phyloP scores from a whole-genome alignment of 2,329 filamentous ascomycete species.

The Leptographium procerum region DNA sequence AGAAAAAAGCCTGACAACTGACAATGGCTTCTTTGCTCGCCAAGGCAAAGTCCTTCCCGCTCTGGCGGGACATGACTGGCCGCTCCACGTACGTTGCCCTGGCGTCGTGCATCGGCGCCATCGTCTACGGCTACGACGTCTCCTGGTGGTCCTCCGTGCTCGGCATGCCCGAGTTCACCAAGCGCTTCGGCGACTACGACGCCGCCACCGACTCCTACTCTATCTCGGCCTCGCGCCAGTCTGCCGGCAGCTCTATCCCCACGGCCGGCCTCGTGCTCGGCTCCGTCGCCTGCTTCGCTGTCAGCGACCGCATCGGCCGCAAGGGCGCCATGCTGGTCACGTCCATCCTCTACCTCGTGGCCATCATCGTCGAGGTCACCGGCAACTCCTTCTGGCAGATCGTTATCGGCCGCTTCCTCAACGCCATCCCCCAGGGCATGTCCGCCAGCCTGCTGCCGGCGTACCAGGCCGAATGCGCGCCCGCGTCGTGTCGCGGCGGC shows the following conservation, averaged over 20 bases:
- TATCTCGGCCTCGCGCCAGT: slow-evolving; percentile 3
- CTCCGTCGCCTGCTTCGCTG: neutral
- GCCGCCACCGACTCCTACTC: neutral
- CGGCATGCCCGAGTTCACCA: slow-evolving; percentile 3
- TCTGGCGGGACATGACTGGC: slow-evolving; percentile 5
- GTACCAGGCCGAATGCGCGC: slow-evolving; percentile 5
- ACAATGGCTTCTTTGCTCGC: neutral
- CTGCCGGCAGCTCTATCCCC: slow-evolving; percentile 2
- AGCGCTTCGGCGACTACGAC: slow-evolving; percentile 3
- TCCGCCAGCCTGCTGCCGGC: slow-evolving; percentile 3
- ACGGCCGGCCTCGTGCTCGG: slow-evolving; percentile 2
- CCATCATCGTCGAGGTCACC: slow-evolving; percentile 4
- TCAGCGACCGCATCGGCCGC: slow-evolving; percentile 5
- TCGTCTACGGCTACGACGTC: slow-evolving; percentile 5
- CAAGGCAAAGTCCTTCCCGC: neutral
- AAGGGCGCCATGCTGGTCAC: slow-evolving; percentile 4
- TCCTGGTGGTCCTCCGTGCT: slow-evolving; percentile 5
- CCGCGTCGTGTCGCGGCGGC: slow-evolving; percentile 1
- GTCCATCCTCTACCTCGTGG: slow-evolving; percentile 2
- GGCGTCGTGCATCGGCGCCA: slow-evolving; percentile 3
- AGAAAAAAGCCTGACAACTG: neutral
- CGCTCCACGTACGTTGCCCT: slow-evolving; percentile 1
- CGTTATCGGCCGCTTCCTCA: slow-evolving; percentile 3
- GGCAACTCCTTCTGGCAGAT: slow-evolving; percentile 2
- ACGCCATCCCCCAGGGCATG: slow-evolving; percentile 5